Evolutionary conservation across 345 rosid species (phyloP).

Genomic region (Citrus medica): DNA sequence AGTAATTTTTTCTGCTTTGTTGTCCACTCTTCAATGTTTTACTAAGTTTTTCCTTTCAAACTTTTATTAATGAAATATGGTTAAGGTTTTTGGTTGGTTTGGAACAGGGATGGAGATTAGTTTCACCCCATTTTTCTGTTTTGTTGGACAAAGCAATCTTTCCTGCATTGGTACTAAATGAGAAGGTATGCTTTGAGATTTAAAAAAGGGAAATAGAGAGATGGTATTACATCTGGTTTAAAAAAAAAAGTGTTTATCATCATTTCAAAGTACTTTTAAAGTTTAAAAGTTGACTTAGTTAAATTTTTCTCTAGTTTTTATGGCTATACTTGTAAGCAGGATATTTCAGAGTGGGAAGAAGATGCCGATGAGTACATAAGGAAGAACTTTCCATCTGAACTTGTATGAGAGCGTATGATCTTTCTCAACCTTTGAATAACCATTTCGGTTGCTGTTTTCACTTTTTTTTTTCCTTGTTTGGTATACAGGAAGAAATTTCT

Average conservation of each 20-base stretch:
- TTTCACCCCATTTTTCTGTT: slow-evolving; percentile 74
- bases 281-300: slow-evolving; percentile 4
- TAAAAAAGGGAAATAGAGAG: background rate
- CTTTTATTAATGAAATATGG: background rate
- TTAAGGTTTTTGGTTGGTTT: slow-evolving; percentile 14
- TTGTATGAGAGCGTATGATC: slow-evolving; percentile 43
- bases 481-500: slow-evolving; percentile 68
- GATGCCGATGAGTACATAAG: slow-evolving; percentile 84
- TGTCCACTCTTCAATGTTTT: slow-evolving; percentile 4
- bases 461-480: background rate
- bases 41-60: slow-evolving; percentile 1
- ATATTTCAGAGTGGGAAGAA: slow-evolving; percentile 83
- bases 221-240: background rate
- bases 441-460: slow-evolving; percentile 1
- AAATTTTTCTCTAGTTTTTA: slow-evolving; percentile 11
- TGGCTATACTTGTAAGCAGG: slow-evolving; percentile 38
- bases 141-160: slow-evolving; percentile 79
- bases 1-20: slow-evolving; percentile 38
- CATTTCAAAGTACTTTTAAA: slow-evolving; percentile 5
- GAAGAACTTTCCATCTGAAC: slow-evolving; percentile 82
- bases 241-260: background rate
- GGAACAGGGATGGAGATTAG: slow-evolving; percentile 86
- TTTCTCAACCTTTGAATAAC: slow-evolving; percentile 7
- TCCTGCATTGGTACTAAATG: slow-evolving; percentile 69
- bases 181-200: slow-evolving; percentile 46